Conservation (phyloP, 257 asterid genomes). For the Nicotiana attenuata region DNA sequence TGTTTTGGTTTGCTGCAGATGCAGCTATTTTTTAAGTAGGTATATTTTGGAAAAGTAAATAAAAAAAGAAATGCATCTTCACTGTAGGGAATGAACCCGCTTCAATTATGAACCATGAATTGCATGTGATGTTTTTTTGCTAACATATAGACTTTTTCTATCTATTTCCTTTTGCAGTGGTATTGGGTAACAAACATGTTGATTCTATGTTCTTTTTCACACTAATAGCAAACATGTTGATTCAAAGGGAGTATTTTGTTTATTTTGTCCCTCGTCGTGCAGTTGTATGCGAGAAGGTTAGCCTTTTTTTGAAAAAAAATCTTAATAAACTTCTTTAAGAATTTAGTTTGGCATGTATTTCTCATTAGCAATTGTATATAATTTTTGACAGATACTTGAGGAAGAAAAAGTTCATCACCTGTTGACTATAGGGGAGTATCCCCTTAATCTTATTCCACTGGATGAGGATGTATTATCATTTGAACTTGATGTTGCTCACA, state of each 20-base stretch:
- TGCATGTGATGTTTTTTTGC: neutral
- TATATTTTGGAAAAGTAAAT: neutral
- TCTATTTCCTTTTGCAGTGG: neutral
- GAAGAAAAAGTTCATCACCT: constrained; percentile 55
- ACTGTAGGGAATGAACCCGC: neutral
- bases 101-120: neutral
- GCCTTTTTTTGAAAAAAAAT: neutral
- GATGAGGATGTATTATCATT: too few relatives aligned
- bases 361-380: neutral
- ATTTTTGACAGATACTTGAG: constrained; percentile 58
- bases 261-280: constrained; percentile 96
- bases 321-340: neutral
- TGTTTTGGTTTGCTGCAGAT: neutral
- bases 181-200: neutral
- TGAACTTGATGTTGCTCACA: too few relatives aligned
- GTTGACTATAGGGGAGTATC: too few relatives aligned
- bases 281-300: constrained; percentile 90
- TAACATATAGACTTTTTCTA: neutral
- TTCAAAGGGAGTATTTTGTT: constrained; percentile 76
- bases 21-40: neutral
- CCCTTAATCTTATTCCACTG: too few relatives aligned
- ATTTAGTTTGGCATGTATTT: neutral
- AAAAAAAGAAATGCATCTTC: neutral
- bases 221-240: constrained; percentile 34
- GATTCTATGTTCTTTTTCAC: neutral